Evolutionary conservation across 805 yeast species (phyloP), one percentile per base, ranked within the genome.

Genomic region (Pichia cabralensis): DNA sequence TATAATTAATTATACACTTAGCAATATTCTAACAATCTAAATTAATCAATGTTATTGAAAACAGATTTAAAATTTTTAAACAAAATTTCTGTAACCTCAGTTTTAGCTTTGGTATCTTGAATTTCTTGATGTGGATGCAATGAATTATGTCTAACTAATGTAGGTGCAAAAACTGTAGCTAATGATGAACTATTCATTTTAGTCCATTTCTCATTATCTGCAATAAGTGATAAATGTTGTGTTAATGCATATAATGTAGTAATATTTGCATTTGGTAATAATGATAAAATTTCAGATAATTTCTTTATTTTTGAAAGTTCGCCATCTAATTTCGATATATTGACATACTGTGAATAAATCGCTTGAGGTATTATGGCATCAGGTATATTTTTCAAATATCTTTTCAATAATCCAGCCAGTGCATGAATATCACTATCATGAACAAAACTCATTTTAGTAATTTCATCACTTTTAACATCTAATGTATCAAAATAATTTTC

Each of bases 141-240:
- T 7, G 49, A 39, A 24, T 48, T 41, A 48, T 85, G 95, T 31
- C 95, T 68, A 0, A 86, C 79, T 28, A 92, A 60, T 7, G 96
- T 85, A 4, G 98, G 97, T 2, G 96, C 95, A 65, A 92, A 92
- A 7, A 89, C 96, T 28, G 92, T 84, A 0, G 95, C 78, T 34
- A 92, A 59, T 49, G 92, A 86, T 55, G 76, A 76, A 46, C 71
- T 64, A 27, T 71, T 82, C 98, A 92, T 92, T 54, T 88, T 68
- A 53, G 88, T 92, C 28, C 58, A 51, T 10, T 55, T 56, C 29
- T 73, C 64, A 51, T 67, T 64, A 19, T 61, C 54, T 26, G 74
- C 71, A 22, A 92, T 78, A 36, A 62, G 57, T 30, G 65, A 58
- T 44, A 92, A 62, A 62, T 92, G 98, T 29, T 60, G 60, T 32